Evolutionary conservation across 1,139 yeast genomes (phyloP).

Genomic region (Suhomyces atakaporum): DNA sequence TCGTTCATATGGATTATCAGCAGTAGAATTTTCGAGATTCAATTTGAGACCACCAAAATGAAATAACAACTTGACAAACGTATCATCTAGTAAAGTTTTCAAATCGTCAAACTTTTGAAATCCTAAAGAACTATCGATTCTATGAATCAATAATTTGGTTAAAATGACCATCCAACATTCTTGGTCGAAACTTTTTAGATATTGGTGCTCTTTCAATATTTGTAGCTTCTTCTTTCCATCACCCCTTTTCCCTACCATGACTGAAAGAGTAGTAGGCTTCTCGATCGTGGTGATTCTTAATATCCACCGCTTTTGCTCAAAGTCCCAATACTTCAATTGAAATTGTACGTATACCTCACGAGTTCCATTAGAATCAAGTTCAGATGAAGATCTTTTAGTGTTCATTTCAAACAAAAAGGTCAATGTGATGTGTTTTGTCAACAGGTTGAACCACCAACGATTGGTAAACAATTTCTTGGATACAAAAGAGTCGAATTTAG

Average conservation of each 20-base stretch:
- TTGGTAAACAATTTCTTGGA: slow-evolving; percentile 38
- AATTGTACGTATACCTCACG: slow-evolving; percentile 35
- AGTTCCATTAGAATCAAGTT: slow-evolving; percentile 20
- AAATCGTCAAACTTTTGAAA: slow-evolving; percentile 35
- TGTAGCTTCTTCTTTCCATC: slow-evolving; percentile 17
- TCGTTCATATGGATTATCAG: slow-evolving; percentile 27
- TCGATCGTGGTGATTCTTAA: slow-evolving; percentile 32
- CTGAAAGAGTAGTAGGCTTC: slow-evolving; percentile 33
- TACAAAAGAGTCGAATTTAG: slow-evolving; percentile 34
- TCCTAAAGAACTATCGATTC: slow-evolving; percentile 39
- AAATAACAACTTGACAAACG: slow-evolving; percentile 29
- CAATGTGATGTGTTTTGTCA: slow-evolving; percentile 26
- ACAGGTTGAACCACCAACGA: slow-evolving; percentile 33
- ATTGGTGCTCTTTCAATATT: slow-evolving; percentile 29
- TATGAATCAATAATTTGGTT: slow-evolving; percentile 33
- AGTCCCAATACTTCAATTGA: slow-evolving; percentile 33
- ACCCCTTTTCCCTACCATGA: slow-evolving; percentile 15
- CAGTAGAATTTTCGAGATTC: slow-evolving; percentile 9
- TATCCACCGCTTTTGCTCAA: slow-evolving; percentile 21
- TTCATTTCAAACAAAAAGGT: slow-evolving; percentile 38
- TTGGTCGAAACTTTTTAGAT: slow-evolving; percentile 36
- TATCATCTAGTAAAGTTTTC: slow-evolving; percentile 27
- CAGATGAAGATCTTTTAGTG: slow-evolving; percentile 26
- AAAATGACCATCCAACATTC: slow-evolving; percentile 33
- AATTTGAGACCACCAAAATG: slow-evolving; percentile 35